Conservation (phyloP, 768 basidiomycete genomes). For the Rhizopogon sp. region DNA sequence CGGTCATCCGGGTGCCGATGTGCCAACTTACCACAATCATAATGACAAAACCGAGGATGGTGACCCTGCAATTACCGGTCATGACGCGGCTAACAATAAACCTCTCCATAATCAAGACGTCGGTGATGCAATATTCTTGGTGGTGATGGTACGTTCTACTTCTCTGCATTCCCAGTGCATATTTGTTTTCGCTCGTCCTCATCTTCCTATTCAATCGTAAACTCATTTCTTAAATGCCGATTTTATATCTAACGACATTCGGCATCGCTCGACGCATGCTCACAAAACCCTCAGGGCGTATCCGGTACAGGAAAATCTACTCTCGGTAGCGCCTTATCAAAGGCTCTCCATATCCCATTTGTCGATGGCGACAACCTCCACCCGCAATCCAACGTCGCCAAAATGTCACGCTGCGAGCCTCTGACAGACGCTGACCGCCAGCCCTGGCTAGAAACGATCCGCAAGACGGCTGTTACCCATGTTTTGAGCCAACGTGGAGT, state of each 20-base stretch:
- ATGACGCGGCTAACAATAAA: background rate
- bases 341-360: slow-evolving; percentile 62
- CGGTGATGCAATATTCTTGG: slow-evolving; percentile 28
- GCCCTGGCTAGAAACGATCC: slow-evolving; percentile 80
- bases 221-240: no score
- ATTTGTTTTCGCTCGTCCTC: background rate
- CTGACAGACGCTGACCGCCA: slow-evolving; percentile 77
- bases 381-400: slow-evolving; percentile 73
- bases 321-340: slow-evolving; percentile 57
- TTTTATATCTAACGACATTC: background rate
- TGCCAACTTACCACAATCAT: background rate
- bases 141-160: slow-evolving; percentile 43
- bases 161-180: background rate
- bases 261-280: background rate
- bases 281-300: slow-evolving; percentile 47
- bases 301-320: slow-evolving; percentile 73
- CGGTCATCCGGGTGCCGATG: background rate
- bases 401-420: slow-evolving; percentile 78
- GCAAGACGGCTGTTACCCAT: slow-evolving; percentile 46
- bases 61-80: background rate
- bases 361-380: slow-evolving; percentile 90
- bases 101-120: background rate
- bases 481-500: slow-evolving; percentile 6
- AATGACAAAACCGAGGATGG: background rate
- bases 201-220: background rate